Conservation (phyloP, 83 land plant species). For the Picea abies region DNA sequence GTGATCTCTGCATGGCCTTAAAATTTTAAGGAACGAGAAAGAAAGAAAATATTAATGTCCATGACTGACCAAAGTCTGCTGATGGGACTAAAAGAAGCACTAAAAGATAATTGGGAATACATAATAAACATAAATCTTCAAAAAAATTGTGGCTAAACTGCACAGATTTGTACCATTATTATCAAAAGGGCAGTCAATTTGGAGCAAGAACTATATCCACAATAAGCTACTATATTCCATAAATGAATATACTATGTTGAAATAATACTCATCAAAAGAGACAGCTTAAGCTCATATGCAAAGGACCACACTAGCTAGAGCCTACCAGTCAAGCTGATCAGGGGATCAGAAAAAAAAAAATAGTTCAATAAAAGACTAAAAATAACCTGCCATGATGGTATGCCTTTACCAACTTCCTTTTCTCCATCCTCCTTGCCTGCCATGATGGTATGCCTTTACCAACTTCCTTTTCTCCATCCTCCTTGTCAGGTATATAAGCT, state of each 20-base stretch:
- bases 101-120: neutral
- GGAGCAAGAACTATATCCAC: neutral
- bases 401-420: conserved; percentile 53
- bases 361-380: conserved; percentile 5
- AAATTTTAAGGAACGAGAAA: neutral
- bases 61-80: too few relatives aligned
- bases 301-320: neutral
- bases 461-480: conserved; percentile 68
- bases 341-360: neutral
- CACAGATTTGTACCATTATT: neutral
- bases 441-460: conserved; percentile 57
- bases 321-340: neutral
- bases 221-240: neutral
- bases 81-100: too few relatives aligned
- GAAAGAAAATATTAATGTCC: neutral
- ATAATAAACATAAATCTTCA: neutral
- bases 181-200: neutral
- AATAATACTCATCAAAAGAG: neutral
- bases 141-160: neutral
- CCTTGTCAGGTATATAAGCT: conserved; percentile 86
- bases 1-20: neutral
- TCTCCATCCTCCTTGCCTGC: conserved; percentile 79
- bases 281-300: neutral
- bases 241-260: neutral
- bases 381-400: conserved; percentile 83